Evolutionary conservation across 1,284 basidiomycete genomes (phyloP), one percentile per base, ranked within the genome.

Genomic region (Ganoderma meredithae): DNA sequence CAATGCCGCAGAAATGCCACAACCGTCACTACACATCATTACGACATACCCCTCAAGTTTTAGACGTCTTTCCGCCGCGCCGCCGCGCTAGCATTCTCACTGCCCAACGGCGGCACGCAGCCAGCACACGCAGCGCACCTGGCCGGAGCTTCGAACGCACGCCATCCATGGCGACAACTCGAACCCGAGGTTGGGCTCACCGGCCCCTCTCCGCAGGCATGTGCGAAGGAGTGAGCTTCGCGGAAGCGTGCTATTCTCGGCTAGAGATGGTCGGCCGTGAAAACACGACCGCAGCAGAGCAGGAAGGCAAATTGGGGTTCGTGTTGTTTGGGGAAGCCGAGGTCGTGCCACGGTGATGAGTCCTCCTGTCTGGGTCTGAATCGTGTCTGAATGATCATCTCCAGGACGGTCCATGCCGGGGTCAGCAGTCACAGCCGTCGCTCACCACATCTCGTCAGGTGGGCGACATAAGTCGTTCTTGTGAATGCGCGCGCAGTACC

Each of bases 361-460:
- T 53, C 19, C 41, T 25, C 31, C 8, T 49, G 47, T n/a, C n/a
- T 49, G 47, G 15, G 41, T 43, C 47, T 22, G 47, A 49, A 39
- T 39, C 8, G 43, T 8, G 19, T 44, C 17, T n/a, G 5, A 44
- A n/a, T 44, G 43, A 31, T 22, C 8, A 53, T 67, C 63, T 40
- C 43, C 62, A 55, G 66, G 67, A 56, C 52, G 55, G 40, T 41
- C 55, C n/a, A 43, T 53, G 10, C 65, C 59, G 52, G 12, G 71
- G 69, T 70, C 69, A 70, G 67, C 67, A 64, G 31, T 31, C 31
- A 31, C 31, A 31, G 41, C 10, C 31, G 9, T 41, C 52, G 40
- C 19, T 61, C 59, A 33, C 27, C 27, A 61, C 60, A 53, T 58
- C 49, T 58, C 61, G 68, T 72, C 71, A 72, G 71, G 66, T 69